phyloP scores from a whole-genome alignment of 768 basidiomycete genomes.

The Antrodiella citrinella region DNA sequence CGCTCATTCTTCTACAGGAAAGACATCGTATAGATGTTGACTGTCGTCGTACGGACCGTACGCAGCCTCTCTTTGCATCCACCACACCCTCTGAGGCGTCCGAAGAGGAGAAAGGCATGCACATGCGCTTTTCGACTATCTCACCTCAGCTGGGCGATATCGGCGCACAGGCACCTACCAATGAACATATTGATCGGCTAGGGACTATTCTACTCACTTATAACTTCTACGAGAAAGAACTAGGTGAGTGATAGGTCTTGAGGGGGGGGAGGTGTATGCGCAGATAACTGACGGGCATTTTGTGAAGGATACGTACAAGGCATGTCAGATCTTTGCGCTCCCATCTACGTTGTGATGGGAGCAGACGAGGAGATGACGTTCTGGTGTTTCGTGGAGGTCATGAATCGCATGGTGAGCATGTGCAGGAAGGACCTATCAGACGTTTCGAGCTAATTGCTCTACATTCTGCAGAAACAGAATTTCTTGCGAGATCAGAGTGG shows the following conservation, averaged over 20 bases:
- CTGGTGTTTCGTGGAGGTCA: slow-evolving; percentile 93
- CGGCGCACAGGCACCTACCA: slow-evolving; percentile 82
- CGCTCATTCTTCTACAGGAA: slow-evolving; percentile 38
- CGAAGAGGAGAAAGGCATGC: slow-evolving; percentile 49
- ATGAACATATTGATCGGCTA: slow-evolving; percentile 87
- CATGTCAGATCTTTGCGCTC: slow-evolving; percentile 94
- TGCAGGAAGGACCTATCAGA: too few relatives aligned
- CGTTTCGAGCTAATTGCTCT: neutral
- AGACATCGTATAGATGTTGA: slow-evolving; percentile 96
- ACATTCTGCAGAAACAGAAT: slow-evolving; percentile 67
- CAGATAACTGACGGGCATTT: neutral
- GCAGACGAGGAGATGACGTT: slow-evolving; percentile 88
- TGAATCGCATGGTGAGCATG: slow-evolving; percentile 93
- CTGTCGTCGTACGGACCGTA: slow-evolving; percentile 91
- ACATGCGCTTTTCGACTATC: slow-evolving; percentile 58
- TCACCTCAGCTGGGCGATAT: slow-evolving; percentile 66
- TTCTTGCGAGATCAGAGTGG: slow-evolving; percentile 95
- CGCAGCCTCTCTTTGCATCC: slow-evolving; percentile 77
- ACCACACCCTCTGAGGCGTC: slow-evolving; percentile 33
- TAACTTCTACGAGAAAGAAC: slow-evolving; percentile 80
- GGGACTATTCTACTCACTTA: slow-evolving; percentile 84
- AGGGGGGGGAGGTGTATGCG: neutral
- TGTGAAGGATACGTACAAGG: slow-evolving; percentile 88
- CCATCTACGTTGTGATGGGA: slow-evolving; percentile 85
- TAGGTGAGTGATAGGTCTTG: slow-evolving; percentile 48